Evolutionary conservation across 805 yeast species (phyloP).

Genomic region (Candida caryicola): DNA sequence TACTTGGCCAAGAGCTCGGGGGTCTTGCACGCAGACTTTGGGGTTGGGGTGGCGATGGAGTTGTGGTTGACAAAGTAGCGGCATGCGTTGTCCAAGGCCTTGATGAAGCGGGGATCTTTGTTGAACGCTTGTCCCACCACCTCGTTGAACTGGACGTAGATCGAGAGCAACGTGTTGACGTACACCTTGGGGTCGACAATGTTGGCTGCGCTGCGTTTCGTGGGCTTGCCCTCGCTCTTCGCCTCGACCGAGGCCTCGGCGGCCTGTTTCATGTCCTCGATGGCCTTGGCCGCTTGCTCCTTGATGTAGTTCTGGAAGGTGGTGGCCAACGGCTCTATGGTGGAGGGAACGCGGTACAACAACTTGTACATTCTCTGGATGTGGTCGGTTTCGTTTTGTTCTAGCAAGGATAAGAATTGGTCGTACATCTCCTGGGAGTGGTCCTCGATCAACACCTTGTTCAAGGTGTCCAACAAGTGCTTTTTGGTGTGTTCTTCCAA

Average conservation of each 20-base stretch:
- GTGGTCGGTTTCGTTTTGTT: slow-evolving; percentile 67
- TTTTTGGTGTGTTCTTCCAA: slow-evolving; percentile 84
- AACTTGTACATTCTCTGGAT: slow-evolving; percentile 74
- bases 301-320: slow-evolving; percentile 72
- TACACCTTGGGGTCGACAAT: slow-evolving; percentile 73
- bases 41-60: slow-evolving; percentile 67
- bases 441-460: slow-evolving; percentile 69
- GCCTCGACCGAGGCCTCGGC: slow-evolving; percentile 8
- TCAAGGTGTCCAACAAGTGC: slow-evolving; percentile 71
- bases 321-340: slow-evolving; percentile 74
- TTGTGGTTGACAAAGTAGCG: slow-evolving; percentile 79
- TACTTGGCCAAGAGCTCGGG: slow-evolving; percentile 91
- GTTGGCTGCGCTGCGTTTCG: slow-evolving; percentile 19
- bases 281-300: slow-evolving; percentile 43
- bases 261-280: slow-evolving; percentile 45
- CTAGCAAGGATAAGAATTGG: slow-evolving; percentile 73
- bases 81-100: slow-evolving; percentile 88
- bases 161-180: slow-evolving; percentile 69
- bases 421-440: slow-evolving; percentile 75
- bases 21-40: slow-evolving; percentile 66
- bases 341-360: slow-evolving; percentile 72
- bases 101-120: slow-evolving; percentile 73
- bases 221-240: slow-evolving; percentile 13
- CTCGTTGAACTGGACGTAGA: slow-evolving; percentile 63
- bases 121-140: slow-evolving; percentile 68